Base-by-base conservation (phyloP, 306 rosid species). In the Castanea crenata region DNA sequence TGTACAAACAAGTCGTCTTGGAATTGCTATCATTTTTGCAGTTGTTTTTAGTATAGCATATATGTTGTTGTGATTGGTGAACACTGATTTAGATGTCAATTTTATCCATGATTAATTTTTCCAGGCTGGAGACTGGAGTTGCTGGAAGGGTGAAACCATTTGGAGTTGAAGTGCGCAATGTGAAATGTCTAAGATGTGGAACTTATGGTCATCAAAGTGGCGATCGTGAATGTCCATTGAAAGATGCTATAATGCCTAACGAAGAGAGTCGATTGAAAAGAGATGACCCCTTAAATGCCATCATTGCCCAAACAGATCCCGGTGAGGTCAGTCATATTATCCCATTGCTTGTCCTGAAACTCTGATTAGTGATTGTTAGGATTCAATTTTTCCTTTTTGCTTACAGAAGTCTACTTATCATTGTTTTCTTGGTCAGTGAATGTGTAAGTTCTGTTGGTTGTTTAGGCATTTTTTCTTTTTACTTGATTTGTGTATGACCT, bases 131-230 rank as follows among this genome's bases (percentile, higher is more conserved):
- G 79, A 95, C 99, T 61, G 99, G 99, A 82, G 95, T 83, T 81
- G 73, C 90, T 83, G 91, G 77, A 0, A 87, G 99, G 84, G 93
- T 75, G 27, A 95, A 92, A 88, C 99, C 99, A 76, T 95, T 95
- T 82, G 99, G 94, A 77, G 89, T 92, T 75, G 99, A 92, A 86
- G 87, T 95, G 56, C 97, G 99, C 76, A 94, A 94, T 86, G 98
- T 95, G 34, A 95, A 90, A 85, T 95, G 98, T 78, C 84, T 92
- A 57, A 90, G 99, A 83, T 95, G 99, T 82, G 99, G 98, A 69
- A 86, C 32, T 41, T 87, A 74, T 85, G 99, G 97, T 74, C 99
- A 95, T 89, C 98, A 95, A 89, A 92, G 99, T 83, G 99, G 99
- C 58, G 96, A 95, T 79, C 97, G 97, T 67, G 99, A 95, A 79